Conservation (phyloP, 495 filamentous ascomycete species). For the Viridothelium virens region DNA sequence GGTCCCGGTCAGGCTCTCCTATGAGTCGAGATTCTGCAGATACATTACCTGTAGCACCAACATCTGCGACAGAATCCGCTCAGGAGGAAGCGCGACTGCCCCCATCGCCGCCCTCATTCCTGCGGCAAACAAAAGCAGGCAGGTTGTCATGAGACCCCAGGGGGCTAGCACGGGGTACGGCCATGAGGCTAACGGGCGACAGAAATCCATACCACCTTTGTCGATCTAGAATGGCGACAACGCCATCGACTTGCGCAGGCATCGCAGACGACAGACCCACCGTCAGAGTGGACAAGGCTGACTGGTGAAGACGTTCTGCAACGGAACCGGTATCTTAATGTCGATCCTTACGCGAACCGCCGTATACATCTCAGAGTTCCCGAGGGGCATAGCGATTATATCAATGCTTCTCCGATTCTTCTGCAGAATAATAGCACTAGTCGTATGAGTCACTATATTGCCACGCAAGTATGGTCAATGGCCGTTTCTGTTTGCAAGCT, state of each 20-base stretch:
- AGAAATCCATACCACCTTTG: conserved; percentile 44
- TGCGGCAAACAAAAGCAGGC: conserved; percentile 32
- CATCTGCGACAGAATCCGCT: neutral
- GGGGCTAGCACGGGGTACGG: neutral
- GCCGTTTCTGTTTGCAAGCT: neutral
- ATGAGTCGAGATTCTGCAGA: conserved; percentile 22
- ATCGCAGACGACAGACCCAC: conserved; percentile 35
- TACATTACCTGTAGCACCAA: neutral
- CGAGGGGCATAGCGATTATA: conserved; percentile 75
- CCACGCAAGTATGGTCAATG: conserved; percentile 49
- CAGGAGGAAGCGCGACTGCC: conserved; percentile 2
- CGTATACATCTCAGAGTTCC: conserved; percentile 78
- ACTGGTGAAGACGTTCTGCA: conserved; percentile 42
- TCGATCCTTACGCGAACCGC: conserved; percentile 78
- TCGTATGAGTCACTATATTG: conserved; percentile 54
- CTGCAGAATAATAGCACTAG: conserved; percentile 51
- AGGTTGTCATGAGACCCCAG: conserved; percentile 19
- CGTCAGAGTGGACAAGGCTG: conserved; percentile 51
- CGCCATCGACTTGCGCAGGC: conserved; percentile 46
- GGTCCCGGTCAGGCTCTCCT: conserved; percentile 23
- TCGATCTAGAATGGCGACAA: conserved; percentile 56
- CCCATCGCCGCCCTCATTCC: conserved; percentile 29
- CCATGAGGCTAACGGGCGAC: conserved; percentile 19
- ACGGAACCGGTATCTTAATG: conserved; percentile 76
- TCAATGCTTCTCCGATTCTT: conserved; percentile 87